Conservation (phyloP, 2,329 filamentous ascomycete species). For the Fusarium sp. region DNA sequence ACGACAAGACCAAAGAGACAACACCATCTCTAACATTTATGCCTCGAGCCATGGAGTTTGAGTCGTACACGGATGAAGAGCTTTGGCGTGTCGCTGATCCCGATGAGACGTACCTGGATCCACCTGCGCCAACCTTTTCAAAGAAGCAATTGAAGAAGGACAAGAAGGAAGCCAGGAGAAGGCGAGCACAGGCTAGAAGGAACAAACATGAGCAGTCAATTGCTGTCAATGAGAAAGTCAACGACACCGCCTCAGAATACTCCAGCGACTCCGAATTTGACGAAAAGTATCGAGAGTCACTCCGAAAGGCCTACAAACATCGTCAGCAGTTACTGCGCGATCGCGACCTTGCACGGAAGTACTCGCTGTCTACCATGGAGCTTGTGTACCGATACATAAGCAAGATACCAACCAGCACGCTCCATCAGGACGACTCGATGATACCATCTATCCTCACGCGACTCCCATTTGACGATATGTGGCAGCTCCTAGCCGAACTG, state of each 20-base stretch:
- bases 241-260: neutral
- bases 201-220: neutral
- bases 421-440: slow-evolving; percentile 14
- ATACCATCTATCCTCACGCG: slow-evolving; percentile 26
- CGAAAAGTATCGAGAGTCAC: neutral
- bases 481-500: slow-evolving; percentile 42
- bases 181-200: slow-evolving; percentile 7
- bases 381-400: slow-evolving; percentile 37
- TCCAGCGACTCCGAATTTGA: slow-evolving; percentile 15
- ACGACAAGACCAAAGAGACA: slow-evolving; percentile 27
- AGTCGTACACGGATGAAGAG: slow-evolving; percentile 43
- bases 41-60: slow-evolving; percentile 43
- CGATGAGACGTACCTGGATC: slow-evolving; percentile 42
- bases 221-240: slow-evolving; percentile 12
- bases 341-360: slow-evolving; percentile 43
- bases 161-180: slow-evolving; percentile 21
- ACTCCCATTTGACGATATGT: slow-evolving; percentile 39
- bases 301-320: slow-evolving; percentile 1
- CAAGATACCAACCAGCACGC: slow-evolving; percentile 3
- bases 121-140: slow-evolving; percentile 27
- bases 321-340: slow-evolving; percentile 33
- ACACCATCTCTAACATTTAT: slow-evolving; percentile 42
- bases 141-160: neutral
- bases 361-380: slow-evolving; percentile 35
- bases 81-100: slow-evolving; percentile 39